Percentiles rank a stretch among this genome's conserved stretches.
These are phyloP conservation scores for Tagetes erecta DNA, from an alignment of 129 eudicot genomes.

Conservation along the genomic window DNA sequence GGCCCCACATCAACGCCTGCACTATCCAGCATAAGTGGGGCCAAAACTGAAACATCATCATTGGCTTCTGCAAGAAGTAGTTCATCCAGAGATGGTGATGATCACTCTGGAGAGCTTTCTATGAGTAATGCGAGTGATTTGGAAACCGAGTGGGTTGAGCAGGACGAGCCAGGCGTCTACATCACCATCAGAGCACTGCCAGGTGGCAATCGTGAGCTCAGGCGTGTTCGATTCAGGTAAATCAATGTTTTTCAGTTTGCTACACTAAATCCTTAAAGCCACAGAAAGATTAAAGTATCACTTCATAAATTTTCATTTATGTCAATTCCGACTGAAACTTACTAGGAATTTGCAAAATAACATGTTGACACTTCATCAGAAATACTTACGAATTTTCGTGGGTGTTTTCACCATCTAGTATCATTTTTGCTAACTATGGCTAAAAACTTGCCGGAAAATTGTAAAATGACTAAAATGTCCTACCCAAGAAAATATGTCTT, in stretches of 20 bases:
- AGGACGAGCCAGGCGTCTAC: constrained; percentile 96
- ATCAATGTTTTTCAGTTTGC: constrained; percentile 2
- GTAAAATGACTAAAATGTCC: neutral
- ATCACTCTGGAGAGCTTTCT: constrained; percentile 83
- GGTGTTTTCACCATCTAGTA: neutral
- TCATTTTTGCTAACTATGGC: neutral
- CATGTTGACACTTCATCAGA: neutral
- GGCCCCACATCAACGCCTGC: constrained; percentile 82
- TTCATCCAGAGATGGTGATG: constrained; percentile 69
- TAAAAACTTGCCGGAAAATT: neutral
- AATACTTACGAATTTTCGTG: neutral
- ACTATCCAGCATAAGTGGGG: constrained; percentile 79
- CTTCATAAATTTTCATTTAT: neutral
- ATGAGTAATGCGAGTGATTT: constrained; percentile 88
- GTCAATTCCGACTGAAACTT: neutral
- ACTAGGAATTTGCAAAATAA: neutral
- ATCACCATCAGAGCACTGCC: constrained; percentile 87
- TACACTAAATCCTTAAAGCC: neutral
- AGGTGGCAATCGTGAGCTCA: constrained; percentile 81
- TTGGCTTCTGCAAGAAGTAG: constrained; percentile 75
- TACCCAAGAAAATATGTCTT: neutral
- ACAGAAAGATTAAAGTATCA: neutral
- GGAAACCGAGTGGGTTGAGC: constrained; percentile 96
- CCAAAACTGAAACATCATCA: constrained; percentile 83
- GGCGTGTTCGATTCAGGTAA: constrained; percentile 94